Base-by-base conservation (phyloP, 2,329 filamentous ascomycete genomes). In the Mollisia scopiformis region DNA sequence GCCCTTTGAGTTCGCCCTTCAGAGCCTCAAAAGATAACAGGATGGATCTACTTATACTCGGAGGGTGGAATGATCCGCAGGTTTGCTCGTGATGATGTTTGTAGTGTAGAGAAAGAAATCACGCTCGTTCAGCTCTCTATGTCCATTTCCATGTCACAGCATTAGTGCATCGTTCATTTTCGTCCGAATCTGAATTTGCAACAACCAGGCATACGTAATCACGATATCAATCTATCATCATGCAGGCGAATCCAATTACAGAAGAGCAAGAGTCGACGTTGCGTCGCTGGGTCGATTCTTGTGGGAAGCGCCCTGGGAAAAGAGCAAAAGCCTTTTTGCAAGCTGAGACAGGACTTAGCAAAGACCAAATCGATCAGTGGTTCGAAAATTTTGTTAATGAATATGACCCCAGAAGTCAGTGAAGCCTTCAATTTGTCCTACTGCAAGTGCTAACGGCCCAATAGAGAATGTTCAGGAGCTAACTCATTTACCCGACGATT, bases 291-390 rank as follows among this genome's bases (percentile, higher is more conserved):
- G 66, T 56, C 4, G 37, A 51, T 19, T 53, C 49, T 10, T 35
- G 61, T 16, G 58, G 59, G 16, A 63, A 61, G 21, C 37, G 61
- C 6, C 64, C 60, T 21, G 51, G 47, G 16, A 53, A 62, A 16
- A 52, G 43, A 4, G 54, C 35, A 23, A 59, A 63, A 35, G 55
- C 30, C 1, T 66, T 66, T 47, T 55, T 67, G 3, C 30, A 46
- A 14, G 52, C 21, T 6, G 58, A 64, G 41, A 64, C 60, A 35
- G 63, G 65, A 23, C 58, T 68, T 16, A 56, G 59, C 39, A 55
- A 57, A 16, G 62, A 62, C 14, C 61, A 65, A 31, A 65, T 68
- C 49, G 59, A 65, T 28, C 25, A 27, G 10, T 68, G 66, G 65
- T 68, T 59, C 39, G 10, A 43, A 19, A 43, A 21, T 21, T 21